Evolutionary conservation across 257 asterid species (phyloP), one percentile per base, ranked within the genome.

Genomic region (Datura wrightii): DNA sequence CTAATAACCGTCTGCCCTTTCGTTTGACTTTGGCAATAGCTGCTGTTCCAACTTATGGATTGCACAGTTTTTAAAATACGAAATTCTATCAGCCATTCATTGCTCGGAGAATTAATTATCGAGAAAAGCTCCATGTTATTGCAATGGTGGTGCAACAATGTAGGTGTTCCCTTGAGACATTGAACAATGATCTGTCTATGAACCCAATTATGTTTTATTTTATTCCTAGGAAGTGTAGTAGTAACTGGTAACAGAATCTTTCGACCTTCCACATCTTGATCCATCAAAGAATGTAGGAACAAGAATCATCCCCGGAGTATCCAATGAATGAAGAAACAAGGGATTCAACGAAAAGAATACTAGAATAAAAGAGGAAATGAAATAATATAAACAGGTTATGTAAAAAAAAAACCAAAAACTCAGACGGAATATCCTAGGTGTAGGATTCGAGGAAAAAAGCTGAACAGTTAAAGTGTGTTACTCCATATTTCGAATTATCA

Each of bases 61-160:
- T 70, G 34, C 79, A 39, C 7, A 18, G 54, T 41, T 18, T 9
- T 8, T 16, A 18, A 39, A 70, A 42, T 70, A 15, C 54, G 42
- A 42, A 70, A 70, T 70, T 37, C 36, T 42, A 41, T 69, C 3
- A 4, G 15, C 53, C 48, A 41, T 70, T 70, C 19, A 11, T 41
- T 69, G 13, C 48, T 37, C 55, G 18, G 36, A 70, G 37, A 70
- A 18, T 70, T 70, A 14, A 41, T 70, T 70, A 16, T 42, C 15
- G 54, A 70, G 54, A 42, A 69, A 41, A 70, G 18, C 36, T 41
- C 34, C 36, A 42, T 15, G 52, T 39, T 18, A 15, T 69, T 69
- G 50, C 78, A 66, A 66, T 37, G 76, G 50, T 66, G 76, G 14
- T 70, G 79, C 54, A 70, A 70, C 36, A 70, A 2, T 10, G 15